Evolutionary conservation across 225 moss, liverwort and hornwort genomes (phyloP), one percentile per base, ranked within the genome.

Genomic region (Ulota crispa): DNA sequence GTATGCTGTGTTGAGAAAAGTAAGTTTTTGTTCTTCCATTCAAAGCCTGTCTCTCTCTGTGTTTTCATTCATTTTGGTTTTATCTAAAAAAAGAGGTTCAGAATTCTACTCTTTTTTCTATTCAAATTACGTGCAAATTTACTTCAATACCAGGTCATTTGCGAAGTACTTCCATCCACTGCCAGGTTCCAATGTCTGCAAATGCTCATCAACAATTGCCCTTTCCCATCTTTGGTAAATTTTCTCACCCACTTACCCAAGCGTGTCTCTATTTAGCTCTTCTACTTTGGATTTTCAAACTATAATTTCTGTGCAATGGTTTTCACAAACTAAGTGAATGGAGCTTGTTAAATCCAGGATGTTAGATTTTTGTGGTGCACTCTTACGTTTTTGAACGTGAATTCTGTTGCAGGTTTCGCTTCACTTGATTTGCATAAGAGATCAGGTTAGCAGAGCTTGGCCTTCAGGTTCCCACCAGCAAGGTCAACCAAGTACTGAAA

Each of bases 361-460:
- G 77, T 56, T 66, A 18, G 47, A 45, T 45, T 32, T 76, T 73
- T 63, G 34, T 63, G 55, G 37, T 50, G 36, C 64, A 67, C 59
- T 45, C 45, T 43, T 41, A 13, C 27, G 31, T 61, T 37, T 21
- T 27, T 64, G 27, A 80, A 30, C 47, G 60, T 71, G 37, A 70
- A 61, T 37, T 56, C 53, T 81, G 79, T 80, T 84, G 84, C 93
- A 97, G 96, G 92, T 93, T 42, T 94, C 97, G 42, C 91, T 97
- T 82, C 65, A 92, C 72, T 80, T 97, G 85, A 92, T 78, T 53
- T 89, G 85, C 79, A 78, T 97, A 59, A 95, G 92, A 80, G 95
- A 97, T 75, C 95, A 97, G 87, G 80, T 95, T 67, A 64, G 72
- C 32, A 94, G 87, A 85, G 89, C 93, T 52, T 91, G 91, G 89